Evolutionary conservation across 805 yeast species (phyloP), one percentile per base, ranked within the genome.

Genomic region (Saccharomycopsis schoenii): DNA sequence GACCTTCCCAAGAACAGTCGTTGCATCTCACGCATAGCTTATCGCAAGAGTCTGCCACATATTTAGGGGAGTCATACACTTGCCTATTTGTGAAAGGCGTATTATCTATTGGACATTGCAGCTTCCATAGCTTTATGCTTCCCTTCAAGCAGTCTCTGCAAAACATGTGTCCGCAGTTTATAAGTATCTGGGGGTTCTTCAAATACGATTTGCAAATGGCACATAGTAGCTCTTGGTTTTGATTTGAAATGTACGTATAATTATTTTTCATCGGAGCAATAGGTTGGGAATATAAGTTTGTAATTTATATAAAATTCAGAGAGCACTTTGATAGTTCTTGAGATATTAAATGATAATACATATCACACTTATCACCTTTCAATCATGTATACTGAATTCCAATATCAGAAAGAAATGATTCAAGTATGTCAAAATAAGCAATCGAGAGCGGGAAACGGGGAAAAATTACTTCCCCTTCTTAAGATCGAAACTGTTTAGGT

Each of bases 81-180:
- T 50, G 37, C 21, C 21, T 36, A 25, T 14, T 15, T 29, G 50
- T 15, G 3, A 62, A 41, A 1, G 14, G 19, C 1, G 19, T 1
- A 15, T 41, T 56, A 21, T 62, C 65, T 34, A 62, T 24, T 2
- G 65, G 65, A 42, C 65, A 62, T 4, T 42, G 19, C 34, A 52
- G 25, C 15, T 56, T 43, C 11, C 58, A 41, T 11, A 47, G 34
- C 52, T 47, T 47, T 25, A 15, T 52, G 6, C 56, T 52, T 10
- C 34, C 34, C 6, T 24, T 24, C 6, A 62, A 19, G 21, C 65
- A 62, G 5, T 60, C 61, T 39, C 21, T 19, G 24, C 65, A 62
- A 17, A 62, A 60, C 15, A 60, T 57, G 55, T 62, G 65, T n/a
- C 65, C 65, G 37, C 65, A 62, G 14, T 56, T 54, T 9, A 63